Conservation (phyloP, 2,329 filamentous ascomycete genomes). For the Neofusicoccum parvum region DNA sequence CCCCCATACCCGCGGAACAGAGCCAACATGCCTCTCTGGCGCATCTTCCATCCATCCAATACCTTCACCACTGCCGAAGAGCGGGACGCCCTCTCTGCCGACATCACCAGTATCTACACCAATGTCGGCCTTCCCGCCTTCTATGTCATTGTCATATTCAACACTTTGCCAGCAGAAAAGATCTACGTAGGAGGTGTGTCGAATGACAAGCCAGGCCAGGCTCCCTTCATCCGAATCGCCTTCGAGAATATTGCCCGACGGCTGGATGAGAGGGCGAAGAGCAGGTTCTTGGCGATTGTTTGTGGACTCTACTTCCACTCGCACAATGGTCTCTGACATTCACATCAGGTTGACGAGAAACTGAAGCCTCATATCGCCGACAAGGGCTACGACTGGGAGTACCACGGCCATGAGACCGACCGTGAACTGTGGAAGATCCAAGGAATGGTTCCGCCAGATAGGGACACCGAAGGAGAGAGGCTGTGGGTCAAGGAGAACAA, state of each 20-base stretch:
- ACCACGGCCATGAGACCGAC: constrained; percentile 47
- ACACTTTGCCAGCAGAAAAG: constrained; percentile 29
- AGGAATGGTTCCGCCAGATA: constrained; percentile 40
- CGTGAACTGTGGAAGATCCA: constrained; percentile 49
- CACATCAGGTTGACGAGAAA: constrained; percentile 29
- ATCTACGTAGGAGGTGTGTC: constrained; percentile 37
- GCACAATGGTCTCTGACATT: neutral
- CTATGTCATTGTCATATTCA: constrained; percentile 49
- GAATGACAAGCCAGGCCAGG: neutral
- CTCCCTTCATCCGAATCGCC: constrained; percentile 2
- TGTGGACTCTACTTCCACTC: neutral
- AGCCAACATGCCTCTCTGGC: constrained; percentile 47
- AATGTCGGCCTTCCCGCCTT: constrained; percentile 43
- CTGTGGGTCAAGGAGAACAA: constrained; percentile 34
- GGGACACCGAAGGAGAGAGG: constrained; percentile 34
- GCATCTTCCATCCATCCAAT: constrained; percentile 43
- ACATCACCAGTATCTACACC: constrained; percentile 47
- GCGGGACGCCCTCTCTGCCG: constrained; percentile 31
- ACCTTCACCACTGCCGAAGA: constrained; percentile 5
- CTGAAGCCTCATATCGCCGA: constrained; percentile 44
- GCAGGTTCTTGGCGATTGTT: neutral
- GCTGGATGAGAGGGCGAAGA: constrained; percentile 18
- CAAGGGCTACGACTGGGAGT: constrained; percentile 49
- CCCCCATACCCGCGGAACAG: neutral
- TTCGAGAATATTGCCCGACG: constrained; percentile 13